Evolutionary conservation across 2,329 filamentous ascomycete genomes (phyloP), one percentile per base, ranked within the genome.

Genomic region (Neofusicoccum umdonicola): DNA sequence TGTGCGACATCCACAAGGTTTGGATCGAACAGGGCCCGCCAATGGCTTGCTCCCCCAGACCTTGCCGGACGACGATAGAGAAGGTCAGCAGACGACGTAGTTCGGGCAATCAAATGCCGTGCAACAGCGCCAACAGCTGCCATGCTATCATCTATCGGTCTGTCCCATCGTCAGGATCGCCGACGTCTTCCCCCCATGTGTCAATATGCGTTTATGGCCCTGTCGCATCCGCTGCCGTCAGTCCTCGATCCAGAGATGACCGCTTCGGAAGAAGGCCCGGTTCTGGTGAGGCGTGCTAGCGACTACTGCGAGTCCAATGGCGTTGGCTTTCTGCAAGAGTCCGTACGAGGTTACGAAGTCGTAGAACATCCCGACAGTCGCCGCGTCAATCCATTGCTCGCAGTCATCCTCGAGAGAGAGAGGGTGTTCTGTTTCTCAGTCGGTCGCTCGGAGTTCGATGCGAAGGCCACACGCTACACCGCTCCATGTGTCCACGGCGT

Each of bases 81-180:
- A 45, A 57, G 62, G 62, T 64, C 62, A 64, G 62, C 62, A 64
- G 62, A 57, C 51, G 34, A 64, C 47, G 51, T 35, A 19, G 31
- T 6, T 50, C 62, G 62, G 62, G 51, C 61, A 56, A 52, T 64
- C 31, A 22, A 39, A 56, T 27, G 62, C 62, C 31, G 62, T 64
- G 51, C 51, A 35, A 57, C 51, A n/a, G 19, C 41, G 37, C 50
- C 41, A 47, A 17, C 51, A 34, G 19, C 51, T 48, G 42, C 58
- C 31, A 22, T 62, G 58, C 34, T 34, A 41, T 62, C 58, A 31
- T 62, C 45, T 39, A 62, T 45, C 58, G 31, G 7, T 27, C n/a
- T n/a, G 31, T 48, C 37, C 45, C 19, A 41, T 51, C 44, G 58
- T 51, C 58, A 62, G 13, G 27, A 47, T 47, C 56, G 41, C 37